Evolutionary conservation across 164 flowering plant genomes (phyloP).

Genomic region (Chimonanthus praecox): DNA sequence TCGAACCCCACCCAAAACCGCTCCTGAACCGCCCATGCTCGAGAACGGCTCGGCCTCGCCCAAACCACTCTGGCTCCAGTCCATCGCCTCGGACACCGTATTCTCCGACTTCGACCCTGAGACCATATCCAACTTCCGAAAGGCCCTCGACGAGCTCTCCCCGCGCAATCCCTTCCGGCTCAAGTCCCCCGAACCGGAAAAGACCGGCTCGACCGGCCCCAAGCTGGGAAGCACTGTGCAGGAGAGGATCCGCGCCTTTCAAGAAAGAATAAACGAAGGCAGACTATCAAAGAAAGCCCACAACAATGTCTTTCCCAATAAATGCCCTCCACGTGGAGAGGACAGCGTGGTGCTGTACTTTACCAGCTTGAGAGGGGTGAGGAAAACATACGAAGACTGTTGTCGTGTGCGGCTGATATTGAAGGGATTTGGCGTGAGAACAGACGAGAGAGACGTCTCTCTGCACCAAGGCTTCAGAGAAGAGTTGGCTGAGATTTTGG

Average conservation of each 20-base stretch:
- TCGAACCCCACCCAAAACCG: neutral
- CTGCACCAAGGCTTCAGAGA: conserved; percentile 82
- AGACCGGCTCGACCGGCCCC: neutral
- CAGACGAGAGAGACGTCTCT: conserved; percentile 92
- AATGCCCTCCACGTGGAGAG: conserved; percentile 17
- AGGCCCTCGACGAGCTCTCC: conserved; percentile 45
- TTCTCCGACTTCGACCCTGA: conserved; percentile 57
- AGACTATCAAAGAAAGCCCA: conserved; percentile 2
- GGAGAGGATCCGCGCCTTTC: conserved; percentile 12
- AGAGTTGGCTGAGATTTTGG: conserved; percentile 58
- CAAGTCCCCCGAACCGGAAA: conserved; percentile 11
- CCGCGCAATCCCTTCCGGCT: conserved; percentile 32
- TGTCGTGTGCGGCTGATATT: conserved; percentile 59
- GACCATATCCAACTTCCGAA: conserved; percentile 45
- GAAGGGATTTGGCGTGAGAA: conserved; percentile 46
- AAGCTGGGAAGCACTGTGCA: conserved; percentile 1
- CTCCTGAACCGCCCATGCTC: neutral
- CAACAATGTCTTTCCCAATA: neutral
- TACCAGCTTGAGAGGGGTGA: conserved; percentile 82
- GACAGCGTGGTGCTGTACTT: conserved; percentile 65
- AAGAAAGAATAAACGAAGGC: conserved; percentile 9
- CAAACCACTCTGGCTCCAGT: conserved; percentile 32
- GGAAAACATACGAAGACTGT: conserved; percentile 91
- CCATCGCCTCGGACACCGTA: conserved; percentile 12
- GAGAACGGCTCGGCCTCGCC: neutral